Base-by-base conservation (phyloP, 176 grass and related monocot species). In the Triticum timopheevii region DNA sequence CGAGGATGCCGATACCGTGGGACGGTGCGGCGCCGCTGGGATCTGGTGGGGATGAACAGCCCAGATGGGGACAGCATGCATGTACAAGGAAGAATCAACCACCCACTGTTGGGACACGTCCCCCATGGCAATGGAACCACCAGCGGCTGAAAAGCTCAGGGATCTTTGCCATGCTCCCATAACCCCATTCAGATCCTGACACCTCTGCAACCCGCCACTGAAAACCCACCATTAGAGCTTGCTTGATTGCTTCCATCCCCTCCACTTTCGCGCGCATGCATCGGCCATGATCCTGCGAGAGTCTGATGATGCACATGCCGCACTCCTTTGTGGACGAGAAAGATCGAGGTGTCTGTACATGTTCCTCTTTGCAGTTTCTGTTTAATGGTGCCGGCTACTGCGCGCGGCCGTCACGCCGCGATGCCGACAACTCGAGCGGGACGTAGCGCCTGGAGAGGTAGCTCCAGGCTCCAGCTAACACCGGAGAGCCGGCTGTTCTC, bases 11-110 rank as follows among this genome's bases (percentile, higher is more conserved):
- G 71, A 74, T 75, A 80, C 80, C 44, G 44, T 84, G 85, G 85
- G 89, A 45, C 12, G 76, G 81, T 66, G 68, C 64, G 13, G 59
- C 33, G 42, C 42, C 17, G 72, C 42, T 7, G 23, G 13, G 31
- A 62, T 85, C 76, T 44, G 63, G 85, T 88, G 90, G 78, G 78
- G 64, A 34, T 76, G 75, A 84, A 28, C 85, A 49, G 45, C 56
- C 13, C 34, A 1, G 85, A 84, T 75, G 76, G 67, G 61, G 89
- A 87, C 74, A 75, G 13, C 65, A 49, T 31, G 42, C 45, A 47
- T 19, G 50, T 83, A 27, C 84, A 87, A 50, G 45, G 61, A 89
- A 86, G 88, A 72, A 77, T 76, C 25, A 76, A 54, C 25, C 45
- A 33, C 42, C 40, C 31, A 30, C 56, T 83, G 79, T 39, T 79